phyloP scores from a whole-genome alignment of 192 early-diverging fungal genomes.

The Backusella luteola region DNA sequence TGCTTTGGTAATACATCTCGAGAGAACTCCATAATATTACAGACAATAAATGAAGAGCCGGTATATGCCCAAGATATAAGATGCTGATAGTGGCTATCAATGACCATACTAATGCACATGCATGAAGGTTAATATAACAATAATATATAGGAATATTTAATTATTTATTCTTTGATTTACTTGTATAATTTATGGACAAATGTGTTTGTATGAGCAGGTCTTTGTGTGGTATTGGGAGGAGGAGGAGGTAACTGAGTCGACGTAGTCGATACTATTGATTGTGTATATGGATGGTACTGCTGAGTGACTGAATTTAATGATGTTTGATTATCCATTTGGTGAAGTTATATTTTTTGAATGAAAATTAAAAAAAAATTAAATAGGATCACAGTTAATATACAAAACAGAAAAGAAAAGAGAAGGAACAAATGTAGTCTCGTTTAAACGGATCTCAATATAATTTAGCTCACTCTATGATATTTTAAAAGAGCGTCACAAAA shows the following conservation, averaged over 20 bases:
- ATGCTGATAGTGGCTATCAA: slow-evolving; percentile 83
- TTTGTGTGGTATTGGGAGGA: slow-evolving; percentile 20
- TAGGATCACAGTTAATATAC: not conserved
- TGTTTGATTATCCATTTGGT: not conserved
- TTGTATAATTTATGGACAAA: slow-evolving; percentile 36
- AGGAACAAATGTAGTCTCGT: not conserved
- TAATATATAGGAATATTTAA: not conserved
- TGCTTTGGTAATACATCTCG: slow-evolving; percentile 88
- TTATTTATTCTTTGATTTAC: slow-evolving; percentile 4
- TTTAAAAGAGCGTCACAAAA: slow-evolving; percentile 11
- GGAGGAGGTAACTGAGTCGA: slow-evolving; percentile 4
- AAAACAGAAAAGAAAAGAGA: not conserved
- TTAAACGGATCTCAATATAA: not conserved
- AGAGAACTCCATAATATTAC: slow-evolving; percentile 88
- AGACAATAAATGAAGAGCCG: slow-evolving; percentile 87
- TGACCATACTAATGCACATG: slow-evolving; percentile 63
- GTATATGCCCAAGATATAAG: slow-evolving; percentile 88
- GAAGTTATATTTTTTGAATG: not conserved
- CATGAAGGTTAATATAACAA: not conserved
- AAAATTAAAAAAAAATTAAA: not conserved
- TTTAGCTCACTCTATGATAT: not conserved
- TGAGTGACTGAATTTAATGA: not conserved
- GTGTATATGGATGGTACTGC: not conserved
- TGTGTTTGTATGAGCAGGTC: slow-evolving; percentile 25
- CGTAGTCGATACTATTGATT: not conserved